Evolutionary conservation across 495 filamentous ascomycete genomes (phyloP).

Genomic region (Opeltia flavorubescens): DNA sequence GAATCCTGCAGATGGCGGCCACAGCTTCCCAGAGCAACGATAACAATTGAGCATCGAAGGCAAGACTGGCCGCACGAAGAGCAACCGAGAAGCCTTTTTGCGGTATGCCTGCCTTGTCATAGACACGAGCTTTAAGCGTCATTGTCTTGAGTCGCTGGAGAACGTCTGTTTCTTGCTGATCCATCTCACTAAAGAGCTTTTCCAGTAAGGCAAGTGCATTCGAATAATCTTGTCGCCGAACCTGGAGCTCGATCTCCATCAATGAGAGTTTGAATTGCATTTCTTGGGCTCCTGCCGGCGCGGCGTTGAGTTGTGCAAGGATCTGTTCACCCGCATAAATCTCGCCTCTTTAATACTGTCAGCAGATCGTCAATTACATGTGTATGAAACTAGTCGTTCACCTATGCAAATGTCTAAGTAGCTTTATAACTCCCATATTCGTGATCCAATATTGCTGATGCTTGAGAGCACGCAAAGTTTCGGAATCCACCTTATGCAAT

Average conservation of each 20-base stretch:
- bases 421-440: slow-evolving; percentile 56
- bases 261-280: slow-evolving; percentile 54
- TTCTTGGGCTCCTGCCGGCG: slow-evolving; percentile 46
- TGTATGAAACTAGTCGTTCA: slow-evolving; percentile 14
- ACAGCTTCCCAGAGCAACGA: slow-evolving; percentile 67
- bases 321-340: slow-evolving; percentile 53
- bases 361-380: slow-evolving; percentile 6
- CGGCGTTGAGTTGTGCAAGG: slow-evolving; percentile 44
- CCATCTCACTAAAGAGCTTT: slow-evolving; percentile 44
- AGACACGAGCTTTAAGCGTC: slow-evolving; percentile 59
- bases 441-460: slow-evolving; percentile 66
- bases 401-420: slow-evolving; percentile 55
- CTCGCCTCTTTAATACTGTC: slow-evolving; percentile 37
- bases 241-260: slow-evolving; percentile 55
- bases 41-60: slow-evolving; percentile 57
- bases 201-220: slow-evolving; percentile 57
- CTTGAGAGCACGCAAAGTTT: slow-evolving; percentile 60
- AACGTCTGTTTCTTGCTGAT: slow-evolving; percentile 60
- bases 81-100: slow-evolving; percentile 74
- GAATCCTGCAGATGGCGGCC: slow-evolving; percentile 49
- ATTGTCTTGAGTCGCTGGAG: slow-evolving; percentile 62
- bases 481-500: slow-evolving; percentile 51
- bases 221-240: slow-evolving; percentile 46
- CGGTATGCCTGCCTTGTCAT: slow-evolving; percentile 53
- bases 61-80: slow-evolving; percentile 64